phyloP scores from a whole-genome alignment of 2,329 filamentous ascomycete genomes.

The Paracorniculantispora psalliotae region DNA sequence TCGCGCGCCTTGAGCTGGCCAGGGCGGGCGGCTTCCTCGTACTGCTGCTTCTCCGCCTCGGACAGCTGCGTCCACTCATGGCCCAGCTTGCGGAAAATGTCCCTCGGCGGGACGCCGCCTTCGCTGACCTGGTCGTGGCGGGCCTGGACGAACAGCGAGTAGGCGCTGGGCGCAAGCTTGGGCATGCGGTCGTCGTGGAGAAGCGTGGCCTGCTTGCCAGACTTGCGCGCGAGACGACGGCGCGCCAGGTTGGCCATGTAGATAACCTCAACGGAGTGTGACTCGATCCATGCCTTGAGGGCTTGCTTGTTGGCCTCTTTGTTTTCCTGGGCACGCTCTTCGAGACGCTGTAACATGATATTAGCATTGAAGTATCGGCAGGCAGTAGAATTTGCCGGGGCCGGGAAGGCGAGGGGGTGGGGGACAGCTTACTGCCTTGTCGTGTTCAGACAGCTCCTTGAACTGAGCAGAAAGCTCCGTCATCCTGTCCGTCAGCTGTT shows the following conservation, averaged over 20 bases:
- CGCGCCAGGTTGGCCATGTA: conserved; percentile 45
- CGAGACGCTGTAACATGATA: conserved; percentile 36
- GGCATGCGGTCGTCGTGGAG: conserved; percentile 47
- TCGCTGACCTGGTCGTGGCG: conserved; percentile 30
- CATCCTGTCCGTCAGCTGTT: conserved; percentile 23
- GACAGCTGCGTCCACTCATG: conserved; percentile 41
- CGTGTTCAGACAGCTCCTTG: conserved; percentile 34
- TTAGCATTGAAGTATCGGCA: no score
- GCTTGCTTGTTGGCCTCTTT: conserved; percentile 33
- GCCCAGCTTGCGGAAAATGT: conserved; percentile 22
- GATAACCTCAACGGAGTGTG: conserved; percentile 35
- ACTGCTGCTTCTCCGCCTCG: conserved; percentile 38
- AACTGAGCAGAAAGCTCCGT: conserved; percentile 28
- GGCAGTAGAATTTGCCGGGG: no score
- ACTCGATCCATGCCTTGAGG: conserved; percentile 46
- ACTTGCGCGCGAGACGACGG: conserved; percentile 32
- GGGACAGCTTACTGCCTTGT: conserved; percentile 45
- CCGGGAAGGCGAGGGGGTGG: no score
- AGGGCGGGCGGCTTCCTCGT: conserved; percentile 25
- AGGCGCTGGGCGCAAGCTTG: conserved; percentile 32
- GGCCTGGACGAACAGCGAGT: conserved; percentile 32
- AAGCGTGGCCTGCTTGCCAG: conserved; percentile 17
- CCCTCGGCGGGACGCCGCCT: conserved; percentile 14
- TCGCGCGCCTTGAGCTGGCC: conserved; percentile 22
- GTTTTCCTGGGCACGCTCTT: conserved; percentile 34